These are phyloP conservation scores for Narthecium ossifragum DNA, from an alignment of 106 monocot species.

Conservation along the genomic window DNA sequence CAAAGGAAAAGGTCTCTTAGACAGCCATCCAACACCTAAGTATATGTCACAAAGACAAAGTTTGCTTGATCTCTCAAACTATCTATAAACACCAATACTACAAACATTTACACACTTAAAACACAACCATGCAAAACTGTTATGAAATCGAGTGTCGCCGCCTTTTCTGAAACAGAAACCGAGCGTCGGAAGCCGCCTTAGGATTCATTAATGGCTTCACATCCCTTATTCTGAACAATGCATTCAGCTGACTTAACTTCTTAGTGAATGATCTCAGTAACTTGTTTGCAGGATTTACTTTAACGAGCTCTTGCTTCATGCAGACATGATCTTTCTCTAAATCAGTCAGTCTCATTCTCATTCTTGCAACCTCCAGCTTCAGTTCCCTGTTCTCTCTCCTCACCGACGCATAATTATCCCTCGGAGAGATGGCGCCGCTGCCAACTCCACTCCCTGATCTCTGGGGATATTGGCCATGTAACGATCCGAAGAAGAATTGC, in stretches of 20 bases:
- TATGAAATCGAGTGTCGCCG: conserved; percentile 59
- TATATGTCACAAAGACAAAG: too few relatives aligned
- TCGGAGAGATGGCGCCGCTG: conserved; percentile 68
- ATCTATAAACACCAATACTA: background rate
- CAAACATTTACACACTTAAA: background rate
- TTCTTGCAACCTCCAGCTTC: conserved; percentile 79
- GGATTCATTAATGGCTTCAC: conserved; percentile 19
- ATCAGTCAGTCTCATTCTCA: conserved; percentile 87
- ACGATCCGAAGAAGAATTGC: conserved; percentile 48
- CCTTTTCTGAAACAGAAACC: conserved; percentile 48
- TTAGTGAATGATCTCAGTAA: conserved; percentile 49
- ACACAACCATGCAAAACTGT: background rate
- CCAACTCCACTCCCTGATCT: conserved; percentile 64
- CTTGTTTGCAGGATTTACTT: conserved; percentile 48
- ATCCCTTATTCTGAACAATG: conserved; percentile 35
- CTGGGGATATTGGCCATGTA: conserved; percentile 31
- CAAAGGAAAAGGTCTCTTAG: too few relatives aligned
- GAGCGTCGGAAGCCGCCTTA: conserved; percentile 27
- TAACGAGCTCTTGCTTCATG: conserved; percentile 74
- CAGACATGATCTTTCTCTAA: conserved; percentile 84
- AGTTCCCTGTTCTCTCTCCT: conserved; percentile 82
- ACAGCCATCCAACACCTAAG: too few relatives aligned
- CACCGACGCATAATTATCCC: conserved; percentile 79
- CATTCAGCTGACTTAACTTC: conserved; percentile 45
- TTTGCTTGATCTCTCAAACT: too few relatives aligned